Base-by-base conservation (phyloP, 176 grass and related monocot genomes). In the Oryza australiensis region DNA sequence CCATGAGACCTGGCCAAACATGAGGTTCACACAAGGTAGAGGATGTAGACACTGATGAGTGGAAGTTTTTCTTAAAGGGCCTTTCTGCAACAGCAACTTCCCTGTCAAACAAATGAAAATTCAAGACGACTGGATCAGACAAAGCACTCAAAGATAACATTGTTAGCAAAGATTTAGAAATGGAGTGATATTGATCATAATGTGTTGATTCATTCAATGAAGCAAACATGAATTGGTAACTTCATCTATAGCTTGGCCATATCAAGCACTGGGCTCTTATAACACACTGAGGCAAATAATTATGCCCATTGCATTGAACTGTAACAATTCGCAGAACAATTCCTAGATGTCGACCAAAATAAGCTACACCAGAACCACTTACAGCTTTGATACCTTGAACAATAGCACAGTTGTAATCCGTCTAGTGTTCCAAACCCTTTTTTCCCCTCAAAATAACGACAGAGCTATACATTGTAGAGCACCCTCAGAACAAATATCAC, bases 1-100 rank as follows among this genome's bases (percentile, higher is more conserved):
- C 92, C 9, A 74, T 38, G 42, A 88, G 86, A 67, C 81, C 77
- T 34, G 84, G 70, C 88, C 92, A 91, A 66, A 16, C 77, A 18
- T 84, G 26, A 43, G 62, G 40, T 34, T 15, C 62, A 3, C 34
- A 63, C 3, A 23, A 20, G 2, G 28, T 1, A n/a, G 27, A 18
- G 35, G 68, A 78, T 4, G 43, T 59, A 57, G 80, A 88, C 22
- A 41, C 65, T 20, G 35, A 68, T 49, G n/a, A 15, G 0, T 48
- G 11, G 49, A 60, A 84, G 2, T 46, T 60, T 46, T 45, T 88
- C 48, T 88, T 80, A 22, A 27, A 75, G 4, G 62, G 62, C 0
- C 18, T 78, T 22, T 46, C 38, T 48, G 27, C 35, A 27, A 22
- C 28, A 20, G 74, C 13, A 70, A 35, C 13, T 71, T 85, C 13